Percentiles rank a stretch among this genome's conserved stretches.
Evolutionary conservation across 805 yeast genomes (phyloP).

Genomic region (Wickerhamiella kurtzmanii): DNA sequence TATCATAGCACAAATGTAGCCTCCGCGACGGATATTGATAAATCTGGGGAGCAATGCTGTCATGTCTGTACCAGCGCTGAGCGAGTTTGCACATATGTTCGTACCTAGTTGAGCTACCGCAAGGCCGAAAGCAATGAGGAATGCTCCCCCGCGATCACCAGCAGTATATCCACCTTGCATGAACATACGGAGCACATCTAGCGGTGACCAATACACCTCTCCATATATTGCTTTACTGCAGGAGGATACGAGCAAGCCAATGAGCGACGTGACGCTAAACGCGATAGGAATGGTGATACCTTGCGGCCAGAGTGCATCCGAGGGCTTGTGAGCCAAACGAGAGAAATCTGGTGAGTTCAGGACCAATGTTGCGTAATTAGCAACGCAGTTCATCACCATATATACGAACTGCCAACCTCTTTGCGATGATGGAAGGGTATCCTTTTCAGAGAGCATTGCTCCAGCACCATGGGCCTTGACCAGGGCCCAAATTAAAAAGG

Average conservation of each 20-base stretch:
- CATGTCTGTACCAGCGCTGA: slow-evolving; percentile 37
- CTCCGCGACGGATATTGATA: slow-evolving; percentile 60
- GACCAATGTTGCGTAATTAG: slow-evolving; percentile 80
- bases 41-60: slow-evolving; percentile 35
- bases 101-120: slow-evolving; percentile 38
- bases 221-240: slow-evolving; percentile 57
- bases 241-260: slow-evolving; percentile 75
- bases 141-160: slow-evolving; percentile 66
- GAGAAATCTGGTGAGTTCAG: slow-evolving; percentile 84
- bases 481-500: slow-evolving; percentile 71
- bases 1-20: slow-evolving; percentile 58
- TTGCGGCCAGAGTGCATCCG: slow-evolving; percentile 36
- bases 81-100: slow-evolving; percentile 35
- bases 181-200: slow-evolving; percentile 57
- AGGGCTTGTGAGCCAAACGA: slow-evolving; percentile 49
- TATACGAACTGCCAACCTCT: slow-evolving; percentile 74
- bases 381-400: slow-evolving; percentile 65
- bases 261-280: slow-evolving; percentile 66
- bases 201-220: slow-evolving; percentile 68
- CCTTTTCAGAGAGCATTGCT: slow-evolving; percentile 42
- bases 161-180: slow-evolving; percentile 26
- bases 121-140: slow-evolving; percentile 55
- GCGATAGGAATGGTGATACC: slow-evolving; percentile 55
- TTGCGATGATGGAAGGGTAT: slow-evolving; percentile 40
- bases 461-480: slow-evolving; percentile 72